Percentiles rank a stretch among this genome's conserved stretches.
Evolutionary conservation across 768 basidiomycete species (phyloP).

Genomic region (Podaxis sp.): DNA sequence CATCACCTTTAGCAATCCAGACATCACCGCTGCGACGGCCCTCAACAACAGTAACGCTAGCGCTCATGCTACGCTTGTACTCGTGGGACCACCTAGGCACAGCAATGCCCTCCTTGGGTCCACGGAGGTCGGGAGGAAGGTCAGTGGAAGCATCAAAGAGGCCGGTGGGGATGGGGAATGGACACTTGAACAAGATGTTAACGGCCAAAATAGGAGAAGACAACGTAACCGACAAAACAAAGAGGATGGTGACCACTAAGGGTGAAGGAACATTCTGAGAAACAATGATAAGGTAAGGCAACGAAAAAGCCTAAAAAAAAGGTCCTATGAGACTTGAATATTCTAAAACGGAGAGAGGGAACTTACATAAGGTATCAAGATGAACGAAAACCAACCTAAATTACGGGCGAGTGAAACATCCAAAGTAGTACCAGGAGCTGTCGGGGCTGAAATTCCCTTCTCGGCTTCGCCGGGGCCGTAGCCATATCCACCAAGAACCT

Average conservation of each 20-base stretch:
- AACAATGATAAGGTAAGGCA: constrained; percentile 59
- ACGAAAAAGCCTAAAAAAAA: constrained; percentile 49
- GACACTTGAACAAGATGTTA: constrained; percentile 58
- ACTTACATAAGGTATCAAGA: constrained; percentile 71
- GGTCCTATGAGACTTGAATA: background rate
- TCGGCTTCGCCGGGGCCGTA: constrained; percentile 52
- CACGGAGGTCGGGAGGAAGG: constrained; percentile 38
- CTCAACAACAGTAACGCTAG: constrained; percentile 67
- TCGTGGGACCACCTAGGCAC: constrained; percentile 51
- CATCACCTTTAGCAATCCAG: constrained; percentile 74
- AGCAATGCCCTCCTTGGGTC: constrained; percentile 34
- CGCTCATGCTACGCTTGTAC: constrained; percentile 64
- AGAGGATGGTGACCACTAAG: constrained; percentile 43
- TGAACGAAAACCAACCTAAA: constrained; percentile 62
- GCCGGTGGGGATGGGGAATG: constrained; percentile 65
- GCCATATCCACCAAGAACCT: constrained; percentile 70
- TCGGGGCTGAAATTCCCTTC: constrained; percentile 48
- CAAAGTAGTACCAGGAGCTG: constrained; percentile 44
- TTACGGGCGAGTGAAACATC: constrained; percentile 57
- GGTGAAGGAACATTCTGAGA: constrained; percentile 39
- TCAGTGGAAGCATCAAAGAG: constrained; percentile 55
- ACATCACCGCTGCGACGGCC: constrained; percentile 72
- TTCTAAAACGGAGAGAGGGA: background rate
- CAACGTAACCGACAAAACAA: constrained; percentile 63
- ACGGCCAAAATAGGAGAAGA: constrained; percentile 68